These are phyloP conservation scores for Claviceps quebecensis DNA, from an alignment of 2,329 filamentous ascomycete species.

Conservation along the genomic window DNA sequence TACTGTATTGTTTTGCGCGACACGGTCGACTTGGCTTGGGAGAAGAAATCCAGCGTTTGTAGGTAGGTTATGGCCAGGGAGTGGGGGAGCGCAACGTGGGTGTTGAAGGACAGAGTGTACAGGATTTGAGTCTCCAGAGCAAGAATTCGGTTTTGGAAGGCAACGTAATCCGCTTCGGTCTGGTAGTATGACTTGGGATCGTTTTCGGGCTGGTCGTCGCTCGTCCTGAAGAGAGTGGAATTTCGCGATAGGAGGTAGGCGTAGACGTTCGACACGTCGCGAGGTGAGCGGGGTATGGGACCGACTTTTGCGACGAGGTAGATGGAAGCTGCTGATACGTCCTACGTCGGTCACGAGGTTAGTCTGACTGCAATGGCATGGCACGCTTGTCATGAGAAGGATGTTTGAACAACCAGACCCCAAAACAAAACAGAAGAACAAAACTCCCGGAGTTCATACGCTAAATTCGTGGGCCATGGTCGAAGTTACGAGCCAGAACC, in stretches of 20 bases:
- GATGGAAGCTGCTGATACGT: slow-evolving; percentile 66
- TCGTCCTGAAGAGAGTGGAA: slow-evolving; percentile 38
- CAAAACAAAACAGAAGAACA: neutral
- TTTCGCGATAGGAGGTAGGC: slow-evolving; percentile 57
- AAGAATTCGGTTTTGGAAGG: slow-evolving; percentile 50
- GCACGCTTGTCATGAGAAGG: neutral
- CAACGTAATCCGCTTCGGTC: slow-evolving; percentile 57
- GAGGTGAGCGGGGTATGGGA: slow-evolving; percentile 57
- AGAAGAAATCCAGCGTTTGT: slow-evolving; percentile 66
- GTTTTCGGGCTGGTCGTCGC: slow-evolving; percentile 15
- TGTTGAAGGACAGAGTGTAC: slow-evolving; percentile 63
- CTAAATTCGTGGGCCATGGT: slow-evolving; percentile 45
- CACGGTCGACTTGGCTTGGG: slow-evolving; percentile 33
- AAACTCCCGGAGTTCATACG: slow-evolving; percentile 17
- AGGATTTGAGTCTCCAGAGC: slow-evolving; percentile 67
- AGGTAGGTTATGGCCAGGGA: slow-evolving; percentile 82
- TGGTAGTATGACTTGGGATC: slow-evolving; percentile 50
- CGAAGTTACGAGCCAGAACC: slow-evolving; percentile 58
- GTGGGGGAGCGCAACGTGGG: slow-evolving; percentile 74
- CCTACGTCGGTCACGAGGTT: slow-evolving; percentile 29
- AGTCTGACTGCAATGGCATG: neutral
- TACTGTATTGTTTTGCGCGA: slow-evolving; percentile 56
- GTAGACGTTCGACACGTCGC: slow-evolving; percentile 76
- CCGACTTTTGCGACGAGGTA: slow-evolving; percentile 78
- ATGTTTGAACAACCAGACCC: too few relatives aligned